phyloP scores from a whole-genome alignment of 306 rosid species.

The Sechiopsis laciniata region DNA sequence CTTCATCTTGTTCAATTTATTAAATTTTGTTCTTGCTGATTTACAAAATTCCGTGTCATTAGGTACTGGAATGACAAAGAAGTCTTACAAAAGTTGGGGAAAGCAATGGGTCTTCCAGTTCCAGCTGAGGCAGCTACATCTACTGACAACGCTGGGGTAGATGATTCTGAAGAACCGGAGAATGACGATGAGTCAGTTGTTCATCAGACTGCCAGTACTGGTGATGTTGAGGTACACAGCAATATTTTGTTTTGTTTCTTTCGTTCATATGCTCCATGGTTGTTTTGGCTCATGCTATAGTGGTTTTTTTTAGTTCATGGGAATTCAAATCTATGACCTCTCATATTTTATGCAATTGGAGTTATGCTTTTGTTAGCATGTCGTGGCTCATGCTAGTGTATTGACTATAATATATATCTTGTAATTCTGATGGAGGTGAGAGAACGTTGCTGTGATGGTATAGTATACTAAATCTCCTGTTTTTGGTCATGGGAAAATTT shows the following conservation, averaged over 20 bases:
- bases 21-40: slow-evolving; percentile 11
- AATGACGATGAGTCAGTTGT: slow-evolving; percentile 90
- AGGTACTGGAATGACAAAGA: slow-evolving; percentile 94
- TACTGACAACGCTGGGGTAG: slow-evolving; percentile 55
- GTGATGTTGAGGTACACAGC: slow-evolving; percentile 69
- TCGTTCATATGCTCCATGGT: slow-evolving; percentile 15
- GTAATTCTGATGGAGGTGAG: not conserved
- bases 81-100: slow-evolving; percentile 70
- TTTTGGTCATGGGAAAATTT: not conserved
- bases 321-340: too few species aligned
- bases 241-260: slow-evolving; percentile 11
- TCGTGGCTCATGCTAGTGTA: not conserved
- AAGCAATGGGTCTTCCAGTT: slow-evolving; percentile 75
- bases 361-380: too few species aligned
- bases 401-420: not conserved
- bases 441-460: not conserved
- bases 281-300: not conserved
- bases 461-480: not conserved
- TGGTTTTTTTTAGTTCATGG: too few species aligned
- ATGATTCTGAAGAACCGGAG: slow-evolving; percentile 71
- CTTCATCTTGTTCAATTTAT: not conserved
- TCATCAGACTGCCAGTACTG: slow-evolving; percentile 94
- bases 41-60: slow-evolving; percentile 19
- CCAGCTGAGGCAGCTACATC: slow-evolving; percentile 61
- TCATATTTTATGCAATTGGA: too few species aligned